Base-by-base conservation (phyloP, 2,329 filamentous ascomycete genomes). In the Elsinoe ampelina region DNA sequence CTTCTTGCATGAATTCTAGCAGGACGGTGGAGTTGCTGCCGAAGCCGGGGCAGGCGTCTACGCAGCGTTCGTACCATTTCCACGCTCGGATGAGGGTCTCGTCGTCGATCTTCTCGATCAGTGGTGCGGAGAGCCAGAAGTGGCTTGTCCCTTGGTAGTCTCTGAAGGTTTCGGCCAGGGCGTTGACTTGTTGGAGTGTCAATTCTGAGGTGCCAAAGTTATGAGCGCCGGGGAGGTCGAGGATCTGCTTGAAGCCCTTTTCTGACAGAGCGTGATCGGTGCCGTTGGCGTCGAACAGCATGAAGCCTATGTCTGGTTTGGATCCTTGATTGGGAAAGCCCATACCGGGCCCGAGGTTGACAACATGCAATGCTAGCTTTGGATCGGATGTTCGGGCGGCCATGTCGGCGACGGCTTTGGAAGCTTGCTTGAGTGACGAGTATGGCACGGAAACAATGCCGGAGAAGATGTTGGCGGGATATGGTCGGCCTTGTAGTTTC, bases 261-360 rank as follows among this genome's bases (percentile, higher is more conserved):
- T 62, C 59, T 8, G 62, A 63, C 7, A 66, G 60, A 2, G 63
- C 67, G 51, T 69, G 67, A 38, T 61, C 61, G 52, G 67, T 65
- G 3, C 68, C 67, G 47, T 65, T 56, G 12, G 67, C 63, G 59
- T 70, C 68, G 54, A 64, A 66, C 5, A 67, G 57, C 41, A 67
- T 59, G n/a, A 69, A 55, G 1, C 57, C 59, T 8, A 70, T 59
- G 5, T 61, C 61, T 4, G 62, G 62, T 19, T 59, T 60, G 8
- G 58, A 45, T 20, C 62, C 63, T 54, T 61, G 60, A 17, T 62
- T 52, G n/a, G 61, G 55, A 34, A 58, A 45, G 7, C 64, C 59
- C 60, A 64, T 58, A 5, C 63, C 58, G 15, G 64, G 48, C 22
- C 66, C 60, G 61, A 61, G 47, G 42, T 65, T 65, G 39, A 63